A percentile compares a stretch with the other conserved stretches of the same genome.
Evolutionary conservation across 257 asterid genomes (phyloP).

Genomic region (Solanum neorickii): DNA sequence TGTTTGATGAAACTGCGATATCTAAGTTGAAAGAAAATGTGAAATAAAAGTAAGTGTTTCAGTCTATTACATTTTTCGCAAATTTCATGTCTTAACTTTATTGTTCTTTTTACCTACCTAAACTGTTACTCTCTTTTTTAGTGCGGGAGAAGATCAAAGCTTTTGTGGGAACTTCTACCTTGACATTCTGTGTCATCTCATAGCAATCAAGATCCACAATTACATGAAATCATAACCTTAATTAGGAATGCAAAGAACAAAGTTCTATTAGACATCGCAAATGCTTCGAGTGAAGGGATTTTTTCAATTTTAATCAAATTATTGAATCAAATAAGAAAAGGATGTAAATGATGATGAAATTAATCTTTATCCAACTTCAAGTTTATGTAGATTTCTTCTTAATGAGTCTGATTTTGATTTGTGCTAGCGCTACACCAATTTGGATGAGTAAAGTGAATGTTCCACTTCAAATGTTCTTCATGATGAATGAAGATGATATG

Average conservation of each 20-base stretch:
- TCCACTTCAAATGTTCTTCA: background rate
- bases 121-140: background rate
- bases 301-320: background rate
- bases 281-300: background rate
- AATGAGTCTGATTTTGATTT: background rate
- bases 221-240: background rate
- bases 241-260: background rate
- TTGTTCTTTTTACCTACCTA: background rate
- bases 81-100: too few relatives aligned
- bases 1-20: background rate
- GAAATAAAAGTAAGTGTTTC: background rate
- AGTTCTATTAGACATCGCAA: background rate
- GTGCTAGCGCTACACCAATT: background rate
- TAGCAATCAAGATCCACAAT: background rate
- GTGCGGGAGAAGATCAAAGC: background rate
- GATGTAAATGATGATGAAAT: background rate
- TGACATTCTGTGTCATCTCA: background rate
- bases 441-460: background rate
- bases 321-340: background rate
- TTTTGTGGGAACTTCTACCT: background rate
- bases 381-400: constrained; percentile 1
- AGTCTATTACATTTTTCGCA: too few relatives aligned
- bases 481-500: background rate
- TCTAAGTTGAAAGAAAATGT: constrained; percentile 1
- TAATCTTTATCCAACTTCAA: background rate